These are phyloP conservation scores for Brassica nigra DNA, from an alignment of 345 rosid genomes.

Conservation along the genomic window DNA sequence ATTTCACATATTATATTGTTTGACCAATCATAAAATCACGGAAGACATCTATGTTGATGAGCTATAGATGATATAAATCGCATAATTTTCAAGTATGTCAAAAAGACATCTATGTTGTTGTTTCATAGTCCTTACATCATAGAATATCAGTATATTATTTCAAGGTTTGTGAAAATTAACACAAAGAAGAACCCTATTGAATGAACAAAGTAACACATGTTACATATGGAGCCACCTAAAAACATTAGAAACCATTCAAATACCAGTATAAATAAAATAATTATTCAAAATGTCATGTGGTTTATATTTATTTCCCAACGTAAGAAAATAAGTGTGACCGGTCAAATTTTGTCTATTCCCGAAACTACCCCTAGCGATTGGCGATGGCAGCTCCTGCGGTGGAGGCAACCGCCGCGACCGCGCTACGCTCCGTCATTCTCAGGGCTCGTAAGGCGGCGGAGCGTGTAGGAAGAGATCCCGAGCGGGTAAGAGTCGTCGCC, in stretches of 20 bases:
- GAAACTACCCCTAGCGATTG: not conserved
- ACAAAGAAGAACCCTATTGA: too few species aligned
- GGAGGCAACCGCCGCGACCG: constrained; percentile 57
- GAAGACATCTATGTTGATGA: too few species aligned
- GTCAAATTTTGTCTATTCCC: not conserved
- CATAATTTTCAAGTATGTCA: too few species aligned
- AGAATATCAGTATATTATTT: too few species aligned
- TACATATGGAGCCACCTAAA: not conserved
- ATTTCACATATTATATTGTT: too few species aligned
- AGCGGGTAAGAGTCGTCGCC: constrained; percentile 65
- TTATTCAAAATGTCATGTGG: not conserved
- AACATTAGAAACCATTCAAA: not conserved
- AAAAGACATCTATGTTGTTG: too few species aligned
- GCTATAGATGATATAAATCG: too few species aligned
- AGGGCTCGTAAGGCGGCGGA: constrained; percentile 78
- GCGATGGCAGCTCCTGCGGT: constrained; percentile 60
- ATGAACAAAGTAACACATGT: too few species aligned
- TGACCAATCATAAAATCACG: too few species aligned
- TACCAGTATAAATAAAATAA: not conserved
- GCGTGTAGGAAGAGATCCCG: constrained; percentile 52
- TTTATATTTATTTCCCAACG: not conserved
- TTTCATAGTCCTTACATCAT: too few species aligned
- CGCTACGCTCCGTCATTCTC: constrained; percentile 68
- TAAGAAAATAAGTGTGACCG: not conserved
- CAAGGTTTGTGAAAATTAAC: too few species aligned